These are phyloP conservation scores for Gynochthodes officinalis DNA, from an alignment of 257 asterid genomes.

Conservation along the genomic window DNA sequence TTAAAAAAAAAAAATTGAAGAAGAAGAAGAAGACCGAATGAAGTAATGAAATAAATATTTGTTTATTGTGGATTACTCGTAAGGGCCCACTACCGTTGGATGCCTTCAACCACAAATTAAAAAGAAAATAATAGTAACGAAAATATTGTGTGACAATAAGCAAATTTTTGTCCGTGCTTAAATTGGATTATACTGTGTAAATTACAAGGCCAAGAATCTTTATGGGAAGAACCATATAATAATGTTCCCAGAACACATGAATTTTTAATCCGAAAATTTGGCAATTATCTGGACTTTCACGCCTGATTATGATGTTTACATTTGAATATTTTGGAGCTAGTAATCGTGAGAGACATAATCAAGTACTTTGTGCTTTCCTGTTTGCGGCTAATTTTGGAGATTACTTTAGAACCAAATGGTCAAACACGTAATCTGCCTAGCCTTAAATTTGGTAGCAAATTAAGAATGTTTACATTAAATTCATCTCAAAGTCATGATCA, in stretches of 20 bases:
- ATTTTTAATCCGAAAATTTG: slow-evolving; percentile 8
- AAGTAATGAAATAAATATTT: no score
- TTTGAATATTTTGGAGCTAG: slow-evolving; percentile 11
- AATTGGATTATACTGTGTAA: slow-evolving; percentile 4
- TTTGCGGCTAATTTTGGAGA: slow-evolving; percentile 36
- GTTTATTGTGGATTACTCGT: no score
- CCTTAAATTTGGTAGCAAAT: slow-evolving; percentile 53
- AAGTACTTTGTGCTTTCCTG: slow-evolving; percentile 26
- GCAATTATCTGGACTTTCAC: slow-evolving; percentile 1
- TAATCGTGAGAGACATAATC: slow-evolving; percentile 35
- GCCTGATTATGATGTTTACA: background rate
- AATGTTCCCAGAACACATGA: background rate
- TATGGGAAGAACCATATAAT: background rate
- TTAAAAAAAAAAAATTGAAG: no score
- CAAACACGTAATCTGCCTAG: slow-evolving; percentile 35
- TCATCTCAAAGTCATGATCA: slow-evolving; percentile 1
- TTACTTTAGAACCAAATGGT: slow-evolving; percentile 32
- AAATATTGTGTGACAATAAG: no score
- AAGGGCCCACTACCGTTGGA: no score
- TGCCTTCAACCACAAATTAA: no score
- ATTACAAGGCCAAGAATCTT: slow-evolving; percentile 5
- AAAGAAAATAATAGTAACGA: no score
- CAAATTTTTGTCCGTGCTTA: background rate
- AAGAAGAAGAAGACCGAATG: no score
- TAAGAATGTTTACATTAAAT: background rate